A percentile compares a stretch with the other conserved stretches of the same genome.
Conservation (phyloP, 2,329 filamentous ascomycete species). For the Hymenoscyphus albidus region DNA sequence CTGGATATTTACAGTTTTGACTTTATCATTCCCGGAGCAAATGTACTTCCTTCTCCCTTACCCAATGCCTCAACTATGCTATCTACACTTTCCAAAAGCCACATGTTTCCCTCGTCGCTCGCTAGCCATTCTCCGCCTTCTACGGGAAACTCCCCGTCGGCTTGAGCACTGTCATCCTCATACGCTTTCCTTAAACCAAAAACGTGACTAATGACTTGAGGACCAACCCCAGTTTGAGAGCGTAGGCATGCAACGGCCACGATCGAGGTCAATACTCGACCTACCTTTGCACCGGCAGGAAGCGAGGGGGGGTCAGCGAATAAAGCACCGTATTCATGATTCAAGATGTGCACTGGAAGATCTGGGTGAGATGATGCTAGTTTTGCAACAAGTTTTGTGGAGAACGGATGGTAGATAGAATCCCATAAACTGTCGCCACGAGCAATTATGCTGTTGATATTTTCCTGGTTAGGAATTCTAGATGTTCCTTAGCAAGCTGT, state of each 20-base stretch:
- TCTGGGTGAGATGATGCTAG: conserved; percentile 76
- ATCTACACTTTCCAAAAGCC: conserved; percentile 61
- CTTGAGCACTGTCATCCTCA: conserved; percentile 58
- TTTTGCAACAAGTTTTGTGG: conserved; percentile 65
- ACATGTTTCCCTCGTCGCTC: conserved; percentile 60
- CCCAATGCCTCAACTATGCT: conserved; percentile 52
- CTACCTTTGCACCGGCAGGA: conserved; percentile 50
- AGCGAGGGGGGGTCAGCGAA: conserved; percentile 61
- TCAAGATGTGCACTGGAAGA: conserved; percentile 74
- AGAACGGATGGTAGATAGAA: conserved; percentile 72
- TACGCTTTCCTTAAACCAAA: conserved; percentile 76
- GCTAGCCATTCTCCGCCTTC: conserved; percentile 58
- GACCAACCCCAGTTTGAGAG: conserved; percentile 76
- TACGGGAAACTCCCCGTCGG: conserved; percentile 43
- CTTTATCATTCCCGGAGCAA: conserved; percentile 47
- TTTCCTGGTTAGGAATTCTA: conserved; percentile 39
- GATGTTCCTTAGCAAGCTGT: conserved; percentile 40
- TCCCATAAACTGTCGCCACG: conserved; percentile 69
- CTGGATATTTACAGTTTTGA: conserved; percentile 38
- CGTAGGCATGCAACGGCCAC: conserved; percentile 71
- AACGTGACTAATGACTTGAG: conserved; percentile 76
- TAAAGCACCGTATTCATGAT: conserved; percentile 68
- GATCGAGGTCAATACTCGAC: conserved; percentile 67
- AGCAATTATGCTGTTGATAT: conserved; percentile 49
- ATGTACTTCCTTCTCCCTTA: conserved; percentile 47